A percentile compares a stretch with the other conserved stretches of the same genome.
These are phyloP conservation scores for Wickerhamomyces tratensis DNA, from an alignment of 805 yeast genomes.

Conservation along the genomic window DNA sequence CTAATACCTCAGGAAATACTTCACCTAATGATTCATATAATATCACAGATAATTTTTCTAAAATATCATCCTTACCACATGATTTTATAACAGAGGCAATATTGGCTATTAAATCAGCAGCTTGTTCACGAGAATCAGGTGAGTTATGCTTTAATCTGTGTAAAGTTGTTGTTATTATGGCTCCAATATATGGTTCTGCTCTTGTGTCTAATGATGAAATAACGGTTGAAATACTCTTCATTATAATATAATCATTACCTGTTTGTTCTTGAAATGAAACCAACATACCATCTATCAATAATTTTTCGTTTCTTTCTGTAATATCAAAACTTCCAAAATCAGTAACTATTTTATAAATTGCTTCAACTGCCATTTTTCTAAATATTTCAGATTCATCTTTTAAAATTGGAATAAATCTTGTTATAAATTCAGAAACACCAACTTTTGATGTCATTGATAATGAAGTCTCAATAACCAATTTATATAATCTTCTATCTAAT, in stretches of 20 bases:
- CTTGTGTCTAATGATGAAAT: slow-evolving; percentile 53
- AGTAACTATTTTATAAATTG: slow-evolving; percentile 47
- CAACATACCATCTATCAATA: slow-evolving; percentile 71
- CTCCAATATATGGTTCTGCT: slow-evolving; percentile 60
- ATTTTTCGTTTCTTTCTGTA: slow-evolving; percentile 47
- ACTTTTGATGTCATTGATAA: slow-evolving; percentile 54
- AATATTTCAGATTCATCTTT: slow-evolving; percentile 80
- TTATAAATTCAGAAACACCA: slow-evolving; percentile 55
- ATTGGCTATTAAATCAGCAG: slow-evolving; percentile 66
- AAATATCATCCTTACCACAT: slow-evolving; percentile 54
- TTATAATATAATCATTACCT: slow-evolving; percentile 39
- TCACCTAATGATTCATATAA: slow-evolving; percentile 91
- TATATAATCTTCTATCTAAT: slow-evolving; percentile 45
- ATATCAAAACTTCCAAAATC: slow-evolving; percentile 48
- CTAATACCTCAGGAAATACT: slow-evolving; percentile 87
- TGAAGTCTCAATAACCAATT: slow-evolving; percentile 65
- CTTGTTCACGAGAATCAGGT: slow-evolving; percentile 69
- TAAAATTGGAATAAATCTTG: slow-evolving; percentile 43
- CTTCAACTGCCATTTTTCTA: slow-evolving; percentile 68
- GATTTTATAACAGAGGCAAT: slow-evolving; percentile 56
- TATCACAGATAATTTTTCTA: slow-evolving; percentile 63
- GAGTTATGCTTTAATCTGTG: slow-evolving; percentile 64
- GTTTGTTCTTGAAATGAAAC: slow-evolving; percentile 78
- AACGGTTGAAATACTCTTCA: slow-evolving; percentile 57
- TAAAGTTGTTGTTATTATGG: slow-evolving; percentile 62